Base-by-base conservation (phyloP, 2,329 filamentous ascomycete species). In the Rutstroemia sp. region DNA sequence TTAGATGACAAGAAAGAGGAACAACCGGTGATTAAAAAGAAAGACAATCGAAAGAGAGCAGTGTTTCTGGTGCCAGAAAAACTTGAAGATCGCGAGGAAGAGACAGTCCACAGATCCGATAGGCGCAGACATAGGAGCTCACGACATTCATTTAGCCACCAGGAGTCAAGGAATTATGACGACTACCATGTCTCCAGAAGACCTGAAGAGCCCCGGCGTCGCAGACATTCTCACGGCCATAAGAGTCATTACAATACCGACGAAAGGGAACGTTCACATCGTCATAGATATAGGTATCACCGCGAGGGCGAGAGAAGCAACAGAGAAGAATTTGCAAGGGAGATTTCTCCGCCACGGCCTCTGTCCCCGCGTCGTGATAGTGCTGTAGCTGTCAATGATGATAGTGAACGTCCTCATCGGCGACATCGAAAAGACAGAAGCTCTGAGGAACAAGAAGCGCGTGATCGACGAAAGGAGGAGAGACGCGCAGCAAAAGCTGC, bases 361-460 rank as follows among this genome's bases (percentile, higher is more conserved):
- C 44, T 47, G 46, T 60, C 65, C 7, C 54, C 46, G 25, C 61
- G 65, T 16, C 63, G 64, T 44, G 66, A 69, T 51, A 69, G 66
- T 48, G 67, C 65, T 8, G 56, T 66, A 9, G 59, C 58, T 23
- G 64, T 64, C 6, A 68, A 61, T 27, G 54, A 57, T 17, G 48
- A 56, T 19, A 48, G 48, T 46, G 48, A 52, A 27, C 25, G 42
- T 23, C 57, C 10, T 34, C 30, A 58, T 36, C 62, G 60, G 21
- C 62, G 64, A 12, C 53, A 51, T 9, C 60, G 56, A n/a, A 64
- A 62, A 46, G 60, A 64, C 23, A 60, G 66, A 4, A 65, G 62
- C 10, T 63, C 64, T 2, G 65, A 67, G 44, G 66, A 69, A 48
- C 65, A 69, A 58, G 62, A 61, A 45, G 67, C 63, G 17, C 66